Base-by-base conservation (phyloP, 2,329 filamentous ascomycete genomes). In the Colletotrichum euphorbiae region DNA sequence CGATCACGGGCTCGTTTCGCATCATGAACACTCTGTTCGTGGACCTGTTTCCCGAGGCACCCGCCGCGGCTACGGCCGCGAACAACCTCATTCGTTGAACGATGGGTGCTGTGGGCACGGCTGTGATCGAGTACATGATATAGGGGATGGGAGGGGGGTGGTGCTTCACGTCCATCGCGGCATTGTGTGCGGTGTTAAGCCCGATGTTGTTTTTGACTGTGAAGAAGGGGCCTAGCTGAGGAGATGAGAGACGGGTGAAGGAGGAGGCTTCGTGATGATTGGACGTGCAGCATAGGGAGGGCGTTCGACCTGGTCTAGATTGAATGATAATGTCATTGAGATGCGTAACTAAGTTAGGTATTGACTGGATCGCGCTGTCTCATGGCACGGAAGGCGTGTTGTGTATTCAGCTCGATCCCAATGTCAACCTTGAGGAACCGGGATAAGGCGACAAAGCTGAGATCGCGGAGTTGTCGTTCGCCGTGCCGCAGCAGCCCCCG, bases 1-100 rank as follows among this genome's bases (percentile, higher is more conserved):
- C 82, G 48, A 80, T 89, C 36, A 89, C 89, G 3, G 89, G 87
- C 1, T 84, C 86, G 0, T 91, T 91, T 74, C 86, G 85, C 66
- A 84, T 90, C 50, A 80, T 90, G n/a, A 87, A 85, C 71, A 88
- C 87, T 0, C 78, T 92, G 6, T 81, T 91, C 13, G 85, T 91
- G 1, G 90, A 92, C 70, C 77, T 91, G 2, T 87, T 89, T 69
- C 88, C 88, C 0, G 78, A 85, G 24, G 83, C 85, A 1, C 88
- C 88, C 0, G 87, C 88, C 0, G 90, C 88, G 0, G 87, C 87
- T 0, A 88, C 88, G 2, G 89, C 89, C 0, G 86, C 89, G 0
- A 89, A 89, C 70, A 91, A 91, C 69, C 77, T 92, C 3, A 83
- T 87, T 4, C 79, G 89, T n/a, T 91, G 89, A 73, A 76, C 88